phyloP scores from a whole-genome alignment of 1,139 yeast genomes.

The Candida frijolesensis region DNA sequence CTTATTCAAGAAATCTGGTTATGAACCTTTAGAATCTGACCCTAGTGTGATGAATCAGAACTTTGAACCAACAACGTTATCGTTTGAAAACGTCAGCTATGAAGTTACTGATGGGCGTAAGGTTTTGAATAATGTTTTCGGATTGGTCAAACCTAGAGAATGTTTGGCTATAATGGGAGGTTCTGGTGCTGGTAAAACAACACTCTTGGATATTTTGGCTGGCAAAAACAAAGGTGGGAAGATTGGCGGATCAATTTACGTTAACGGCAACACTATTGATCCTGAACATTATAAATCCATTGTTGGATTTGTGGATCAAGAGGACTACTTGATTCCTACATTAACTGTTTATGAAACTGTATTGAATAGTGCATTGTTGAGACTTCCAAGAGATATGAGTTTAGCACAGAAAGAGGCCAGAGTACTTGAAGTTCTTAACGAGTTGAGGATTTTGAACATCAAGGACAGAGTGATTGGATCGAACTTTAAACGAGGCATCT shows the following conservation, averaged over 20 bases:
- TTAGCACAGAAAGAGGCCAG: constrained; percentile 70
- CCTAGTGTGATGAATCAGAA: constrained; percentile 49
- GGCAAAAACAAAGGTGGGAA: constrained; percentile 80
- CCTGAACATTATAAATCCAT: constrained; percentile 58
- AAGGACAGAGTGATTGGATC: constrained; percentile 88
- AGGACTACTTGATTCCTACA: constrained; percentile 87
- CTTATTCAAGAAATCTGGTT: constrained; percentile 45
- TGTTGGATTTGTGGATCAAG: constrained; percentile 97
- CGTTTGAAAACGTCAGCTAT: constrained; percentile 75
- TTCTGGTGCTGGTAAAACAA: constrained; percentile 97
- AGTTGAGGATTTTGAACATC: constrained; percentile 78
- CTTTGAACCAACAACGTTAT: constrained; percentile 73
- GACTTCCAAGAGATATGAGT: constrained; percentile 82
- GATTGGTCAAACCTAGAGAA: constrained; percentile 82
- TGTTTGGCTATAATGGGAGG: constrained; percentile 98
- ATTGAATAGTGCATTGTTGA: constrained; percentile 82
- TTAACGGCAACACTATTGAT: constrained; percentile 64
- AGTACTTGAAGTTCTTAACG: constrained; percentile 82
- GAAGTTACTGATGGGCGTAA: constrained; percentile 47
- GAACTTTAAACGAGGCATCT: constrained; percentile 86
- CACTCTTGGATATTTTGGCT: constrained; percentile 86
- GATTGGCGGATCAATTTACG: constrained; percentile 63
- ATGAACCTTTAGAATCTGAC: constrained; percentile 35
- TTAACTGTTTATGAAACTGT: constrained; percentile 95
- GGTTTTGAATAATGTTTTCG: constrained; percentile 67